A percentile compares a stretch with the other conserved stretches of the same genome.
Conservation (phyloP, 208 protist genomes). For the Acanthamoeba sp. region DNA sequence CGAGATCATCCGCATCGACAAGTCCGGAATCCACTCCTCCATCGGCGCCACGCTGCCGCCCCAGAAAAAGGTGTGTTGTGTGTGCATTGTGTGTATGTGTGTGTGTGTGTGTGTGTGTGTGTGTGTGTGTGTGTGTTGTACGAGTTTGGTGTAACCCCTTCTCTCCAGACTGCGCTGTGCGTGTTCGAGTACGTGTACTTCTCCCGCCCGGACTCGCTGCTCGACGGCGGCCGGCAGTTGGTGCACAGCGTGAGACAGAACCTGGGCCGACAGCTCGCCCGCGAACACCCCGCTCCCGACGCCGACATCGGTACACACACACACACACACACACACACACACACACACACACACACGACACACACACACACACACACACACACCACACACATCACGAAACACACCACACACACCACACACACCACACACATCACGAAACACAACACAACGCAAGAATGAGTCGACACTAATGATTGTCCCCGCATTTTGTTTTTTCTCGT, state of each 20-base stretch:
- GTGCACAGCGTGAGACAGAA: slow-evolving; percentile 81
- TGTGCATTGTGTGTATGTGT: neutral
- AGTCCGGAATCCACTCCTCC: slow-evolving; percentile 19
- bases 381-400: too few species aligned
- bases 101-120: neutral
- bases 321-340: too few species aligned
- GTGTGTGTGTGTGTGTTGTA: neutral
- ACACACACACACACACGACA: neutral
- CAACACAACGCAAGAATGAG: too few species aligned
- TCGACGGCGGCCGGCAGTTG: slow-evolving; percentile 82
- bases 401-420: neutral
- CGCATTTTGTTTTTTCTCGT: neutral
- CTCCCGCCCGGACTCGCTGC: slow-evolving; percentile 87
- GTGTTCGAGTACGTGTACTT: slow-evolving; percentile 93
- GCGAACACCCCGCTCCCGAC: slow-evolving; percentile 65
- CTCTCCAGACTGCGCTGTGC: slow-evolving; percentile 79
- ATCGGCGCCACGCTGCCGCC: slow-evolving; percentile 35
- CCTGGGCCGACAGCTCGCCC: slow-evolving; percentile 77
- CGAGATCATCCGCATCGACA: slow-evolving; percentile 84
- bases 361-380: too few species aligned
- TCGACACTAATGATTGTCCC: slow-evolving; percentile 8
- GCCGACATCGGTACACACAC: slow-evolving; percentile 24
- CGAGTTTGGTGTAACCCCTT: neutral
- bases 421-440: too few species aligned
- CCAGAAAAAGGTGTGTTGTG: neutral